A percentile compares a stretch with the other conserved stretches of the same genome.
These are phyloP conservation scores for Cicer arietinum DNA, from an alignment of 306 rosid species.

Conservation along the genomic window DNA sequence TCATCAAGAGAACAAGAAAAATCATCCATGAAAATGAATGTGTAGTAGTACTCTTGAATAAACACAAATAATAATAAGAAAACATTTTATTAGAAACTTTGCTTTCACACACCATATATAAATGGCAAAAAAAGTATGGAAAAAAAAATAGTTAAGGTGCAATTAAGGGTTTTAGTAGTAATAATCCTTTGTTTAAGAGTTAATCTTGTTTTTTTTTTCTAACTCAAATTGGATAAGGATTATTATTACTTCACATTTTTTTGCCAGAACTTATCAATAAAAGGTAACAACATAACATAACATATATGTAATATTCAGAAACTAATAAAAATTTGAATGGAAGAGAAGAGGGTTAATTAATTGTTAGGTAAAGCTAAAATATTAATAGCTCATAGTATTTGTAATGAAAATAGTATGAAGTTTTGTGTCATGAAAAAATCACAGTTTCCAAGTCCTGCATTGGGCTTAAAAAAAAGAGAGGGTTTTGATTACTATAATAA, in stretches of 20 bases:
- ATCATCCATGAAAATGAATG: constrained; percentile 55
- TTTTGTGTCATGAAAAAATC: constrained; percentile 37
- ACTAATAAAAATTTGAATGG: no score
- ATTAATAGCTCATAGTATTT: background rate
- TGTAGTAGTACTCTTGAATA: constrained; percentile 54
- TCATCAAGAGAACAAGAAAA: constrained; percentile 50
- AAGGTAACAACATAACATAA: no score
- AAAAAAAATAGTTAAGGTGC: constrained; percentile 1
- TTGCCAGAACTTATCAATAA: no score
- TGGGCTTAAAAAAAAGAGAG: constrained; percentile 32
- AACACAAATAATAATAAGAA: constrained; percentile 53
- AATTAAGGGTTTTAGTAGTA: background rate
- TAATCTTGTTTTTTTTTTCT: background rate
- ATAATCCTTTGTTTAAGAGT: background rate
- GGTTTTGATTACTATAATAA: constrained; percentile 15
- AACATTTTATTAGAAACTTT: constrained; percentile 60
- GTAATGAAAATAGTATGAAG: constrained; percentile 7
- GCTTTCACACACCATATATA: constrained; percentile 60
- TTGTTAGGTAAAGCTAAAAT: no score
- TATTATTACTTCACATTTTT: background rate
- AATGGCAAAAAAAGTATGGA: constrained; percentile 33
- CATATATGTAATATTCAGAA: no score
- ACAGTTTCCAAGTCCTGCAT: constrained; percentile 53
- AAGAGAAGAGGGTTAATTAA: no score
- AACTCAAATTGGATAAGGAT: background rate